Evolutionary conservation across 2,329 filamentous ascomycete species (phyloP).

Genomic region (Fusarium sp.): DNA sequence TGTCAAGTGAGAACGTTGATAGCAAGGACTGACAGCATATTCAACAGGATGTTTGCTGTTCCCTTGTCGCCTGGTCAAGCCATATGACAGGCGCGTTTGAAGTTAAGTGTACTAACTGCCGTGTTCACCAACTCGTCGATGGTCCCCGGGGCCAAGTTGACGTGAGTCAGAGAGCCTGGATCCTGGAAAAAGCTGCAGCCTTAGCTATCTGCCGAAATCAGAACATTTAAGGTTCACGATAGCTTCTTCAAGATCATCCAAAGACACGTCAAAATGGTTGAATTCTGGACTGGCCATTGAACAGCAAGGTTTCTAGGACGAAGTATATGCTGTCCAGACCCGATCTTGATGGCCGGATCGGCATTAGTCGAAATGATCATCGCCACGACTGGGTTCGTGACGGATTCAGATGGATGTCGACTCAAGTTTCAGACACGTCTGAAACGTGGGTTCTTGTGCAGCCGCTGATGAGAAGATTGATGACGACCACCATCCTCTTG

Average conservation of each 20-base stretch:
- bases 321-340: not conserved
- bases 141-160: not conserved
- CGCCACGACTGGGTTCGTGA: conserved; percentile 5
- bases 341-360: not conserved
- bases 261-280: not conserved
- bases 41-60: not conserved
- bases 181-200: not conserved
- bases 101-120: not conserved
- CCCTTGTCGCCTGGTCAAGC: not conserved
- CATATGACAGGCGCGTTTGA: not conserved
- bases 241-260: not conserved
- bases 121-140: not conserved
- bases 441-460: conserved; percentile 22
- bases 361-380: not conserved
- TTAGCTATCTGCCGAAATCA: not conserved
- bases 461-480: conserved; percentile 2
- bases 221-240: not conserved
- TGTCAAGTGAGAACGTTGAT: not conserved
- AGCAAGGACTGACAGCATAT: not conserved
- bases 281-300: not conserved
- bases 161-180: not conserved
- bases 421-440: conserved; percentile 29
- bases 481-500: conserved; percentile 9
- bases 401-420: conserved; percentile 14
- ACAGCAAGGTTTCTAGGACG: not conserved